These are phyloP conservation scores for Solanum corneliomulleri DNA, from an alignment of 257 asterid species.

Conservation along the genomic window DNA sequence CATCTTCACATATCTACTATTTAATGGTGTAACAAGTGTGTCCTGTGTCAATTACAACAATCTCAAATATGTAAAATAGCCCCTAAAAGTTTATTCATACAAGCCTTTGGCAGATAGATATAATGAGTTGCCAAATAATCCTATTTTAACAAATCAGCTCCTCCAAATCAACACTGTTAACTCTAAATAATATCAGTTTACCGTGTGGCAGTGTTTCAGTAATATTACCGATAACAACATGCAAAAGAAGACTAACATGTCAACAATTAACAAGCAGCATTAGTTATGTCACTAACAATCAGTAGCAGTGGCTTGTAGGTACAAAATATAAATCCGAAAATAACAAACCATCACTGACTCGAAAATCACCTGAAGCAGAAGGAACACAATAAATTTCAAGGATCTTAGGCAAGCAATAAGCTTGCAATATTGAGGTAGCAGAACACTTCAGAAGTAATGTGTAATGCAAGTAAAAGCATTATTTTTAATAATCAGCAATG, in stretches of 20 bases:
- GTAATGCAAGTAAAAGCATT: not conserved
- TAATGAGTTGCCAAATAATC: not conserved
- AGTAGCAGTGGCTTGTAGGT: not conserved
- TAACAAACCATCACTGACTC: not conserved
- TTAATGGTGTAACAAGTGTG: not conserved
- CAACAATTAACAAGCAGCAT: not conserved
- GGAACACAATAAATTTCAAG: not conserved
- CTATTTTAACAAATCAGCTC: not conserved
- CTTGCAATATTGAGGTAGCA: not conserved
- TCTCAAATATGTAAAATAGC: not conserved
- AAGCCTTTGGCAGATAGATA: not conserved
- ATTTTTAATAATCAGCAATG: not conserved
- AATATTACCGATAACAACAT: not conserved
- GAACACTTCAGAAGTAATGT: not conserved
- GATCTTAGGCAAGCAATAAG: not conserved
- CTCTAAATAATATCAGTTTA: not conserved
- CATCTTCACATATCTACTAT: not conserved
- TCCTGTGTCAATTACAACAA: not conserved
- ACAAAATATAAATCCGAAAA: not conserved
- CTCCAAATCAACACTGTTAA: not conserved
- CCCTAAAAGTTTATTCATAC: not conserved
- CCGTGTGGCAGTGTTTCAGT: not conserved
- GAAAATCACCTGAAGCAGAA: not conserved
- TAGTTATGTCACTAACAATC: not conserved
- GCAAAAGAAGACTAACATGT: not conserved